phyloP scores from a whole-genome alignment of 2,329 filamentous ascomycete genomes.

The Arachnomyces sp. region DNA sequence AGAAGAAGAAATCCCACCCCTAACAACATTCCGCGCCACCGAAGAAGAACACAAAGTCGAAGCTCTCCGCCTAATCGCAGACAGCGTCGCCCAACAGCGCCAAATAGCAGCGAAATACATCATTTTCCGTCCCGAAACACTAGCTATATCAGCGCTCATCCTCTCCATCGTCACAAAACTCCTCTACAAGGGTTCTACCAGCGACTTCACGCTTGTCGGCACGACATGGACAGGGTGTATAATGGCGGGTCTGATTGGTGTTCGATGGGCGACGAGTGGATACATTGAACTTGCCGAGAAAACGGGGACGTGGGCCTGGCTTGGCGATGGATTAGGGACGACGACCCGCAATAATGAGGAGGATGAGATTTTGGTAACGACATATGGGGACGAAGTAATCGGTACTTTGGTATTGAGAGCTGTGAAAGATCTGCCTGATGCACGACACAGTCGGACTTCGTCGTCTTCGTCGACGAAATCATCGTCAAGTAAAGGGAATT shows the following conservation, averaged over 20 bases:
- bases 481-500: too few species aligned
- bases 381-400: constrained; percentile 56
- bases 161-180: constrained; percentile 33
- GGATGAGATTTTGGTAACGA: constrained; percentile 57
- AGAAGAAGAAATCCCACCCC: constrained; percentile 22
- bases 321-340: constrained; percentile 39
- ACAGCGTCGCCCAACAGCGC: constrained; percentile 75
- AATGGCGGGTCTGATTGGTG: constrained; percentile 55
- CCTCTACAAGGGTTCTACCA: constrained; percentile 29
- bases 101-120: constrained; percentile 58
- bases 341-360: constrained; percentile 33
- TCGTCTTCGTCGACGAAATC: too few species aligned
- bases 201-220: constrained; percentile 49
- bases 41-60: constrained; percentile 55
- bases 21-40: constrained; percentile 28
- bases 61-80: constrained; percentile 66
- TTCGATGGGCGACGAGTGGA: constrained; percentile 53
- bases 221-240: constrained; percentile 55
- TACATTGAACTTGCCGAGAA: constrained; percentile 59
- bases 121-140: constrained; percentile 52
- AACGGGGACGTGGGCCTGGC: constrained; percentile 54
- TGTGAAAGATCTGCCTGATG: neutral
- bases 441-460: too few species aligned
- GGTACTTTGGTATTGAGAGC: constrained; percentile 57
- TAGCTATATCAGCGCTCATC: constrained; percentile 30